Evolutionary conservation across 805 yeast genomes (phyloP).

Genomic region (Candida endomychidarum): DNA sequence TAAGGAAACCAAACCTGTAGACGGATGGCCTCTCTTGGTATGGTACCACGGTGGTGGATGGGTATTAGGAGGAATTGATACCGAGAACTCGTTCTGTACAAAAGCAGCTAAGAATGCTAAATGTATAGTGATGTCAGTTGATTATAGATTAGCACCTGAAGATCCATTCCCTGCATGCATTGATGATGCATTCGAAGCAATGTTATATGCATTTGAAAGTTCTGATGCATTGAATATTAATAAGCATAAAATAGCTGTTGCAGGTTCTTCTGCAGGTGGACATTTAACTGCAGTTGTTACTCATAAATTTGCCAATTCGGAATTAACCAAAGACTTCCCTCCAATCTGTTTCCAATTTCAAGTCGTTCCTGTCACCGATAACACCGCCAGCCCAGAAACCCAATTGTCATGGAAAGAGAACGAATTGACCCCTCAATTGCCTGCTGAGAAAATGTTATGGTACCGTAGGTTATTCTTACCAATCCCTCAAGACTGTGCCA

Average conservation of each 20-base stretch:
- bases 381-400: conserved; percentile 37
- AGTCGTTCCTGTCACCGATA: conserved; percentile 46
- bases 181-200: conserved; percentile 43
- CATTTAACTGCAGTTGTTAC: conserved; percentile 37
- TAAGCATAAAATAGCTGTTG: conserved; percentile 34
- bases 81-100: conserved; percentile 45
- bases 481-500: conserved; percentile 21
- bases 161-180: conserved; percentile 48
- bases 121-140: conserved; percentile 46
- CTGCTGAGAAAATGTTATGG: conserved; percentile 48
- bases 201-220: conserved; percentile 25
- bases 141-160: conserved; percentile 53
- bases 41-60: conserved; percentile 50
- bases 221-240: conserved; percentile 25
- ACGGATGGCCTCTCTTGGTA: conserved; percentile 38
- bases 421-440: conserved; percentile 42
- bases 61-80: conserved; percentile 38
- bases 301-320: conserved; percentile 32
- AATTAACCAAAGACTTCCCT: conserved; percentile 25
- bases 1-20: conserved; percentile 27
- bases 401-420: conserved; percentile 39
- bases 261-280: conserved; percentile 51
- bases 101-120: conserved; percentile 35
- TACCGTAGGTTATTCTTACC: conserved; percentile 43
- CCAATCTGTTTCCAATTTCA: conserved; percentile 38